Percentiles rank a stretch among this genome's conserved stretches.
Evolutionary conservation across 441 rosid genomes (phyloP).

Genomic region (Populus hybrid): DNA sequence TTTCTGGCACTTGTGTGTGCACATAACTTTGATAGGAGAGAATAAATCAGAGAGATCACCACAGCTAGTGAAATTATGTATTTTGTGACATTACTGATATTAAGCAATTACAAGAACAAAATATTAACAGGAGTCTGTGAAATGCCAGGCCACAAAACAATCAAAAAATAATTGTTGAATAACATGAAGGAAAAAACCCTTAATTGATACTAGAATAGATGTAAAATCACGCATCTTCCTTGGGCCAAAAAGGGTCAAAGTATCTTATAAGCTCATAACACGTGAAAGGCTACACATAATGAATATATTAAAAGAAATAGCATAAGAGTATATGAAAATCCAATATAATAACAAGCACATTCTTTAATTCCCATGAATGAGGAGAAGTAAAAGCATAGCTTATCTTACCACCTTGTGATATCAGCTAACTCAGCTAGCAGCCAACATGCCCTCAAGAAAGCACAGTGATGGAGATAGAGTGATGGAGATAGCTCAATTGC

Average conservation of each 20-base stretch:
- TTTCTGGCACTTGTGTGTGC: background rate
- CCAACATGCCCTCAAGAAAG: conserved; percentile 2
- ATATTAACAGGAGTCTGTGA: no score
- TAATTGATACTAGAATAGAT: no score
- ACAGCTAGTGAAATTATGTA: no score
- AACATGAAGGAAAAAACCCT: background rate
- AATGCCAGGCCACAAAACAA: no score
- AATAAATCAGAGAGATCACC: no score
- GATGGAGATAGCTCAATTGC: background rate
- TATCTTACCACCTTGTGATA: background rate
- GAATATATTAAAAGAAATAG: background rate
- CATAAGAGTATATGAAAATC: background rate
- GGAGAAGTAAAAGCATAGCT: conserved; percentile 8
- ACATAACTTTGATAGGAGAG: no score
- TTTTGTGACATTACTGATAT: no score
- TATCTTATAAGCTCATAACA: background rate
- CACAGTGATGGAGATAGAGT: background rate
- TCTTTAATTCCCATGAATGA: background rate
- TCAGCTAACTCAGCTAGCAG: conserved; percentile 5
- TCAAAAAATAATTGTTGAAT: no score
- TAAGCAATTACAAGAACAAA: no score
- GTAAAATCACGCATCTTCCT: background rate
- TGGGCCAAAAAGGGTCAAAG: background rate
- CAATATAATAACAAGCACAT: background rate
- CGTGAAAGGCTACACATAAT: background rate